A percentile compares a stretch with the other conserved stretches of the same genome.
Conservation (phyloP, 345 rosid species). For the Murraya koenigii region DNA sequence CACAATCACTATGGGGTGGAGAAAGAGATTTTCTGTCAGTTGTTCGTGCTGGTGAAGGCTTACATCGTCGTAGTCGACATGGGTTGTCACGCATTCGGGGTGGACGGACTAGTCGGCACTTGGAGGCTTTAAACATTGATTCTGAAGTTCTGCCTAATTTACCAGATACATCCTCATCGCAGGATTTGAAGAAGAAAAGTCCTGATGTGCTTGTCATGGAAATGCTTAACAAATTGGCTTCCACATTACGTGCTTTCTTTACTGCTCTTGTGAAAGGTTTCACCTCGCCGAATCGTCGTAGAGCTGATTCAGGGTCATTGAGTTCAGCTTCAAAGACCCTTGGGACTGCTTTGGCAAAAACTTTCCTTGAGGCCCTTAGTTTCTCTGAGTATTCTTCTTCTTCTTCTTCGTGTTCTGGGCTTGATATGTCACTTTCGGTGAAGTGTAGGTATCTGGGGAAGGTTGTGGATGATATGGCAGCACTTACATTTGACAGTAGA, state of each 20-base stretch:
- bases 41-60: conserved; percentile 73
- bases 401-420: conserved; percentile 43
- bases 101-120: conserved; percentile 81
- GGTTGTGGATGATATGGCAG: conserved; percentile 80
- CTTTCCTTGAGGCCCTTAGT: conserved; percentile 77
- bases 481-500: conserved; percentile 76
- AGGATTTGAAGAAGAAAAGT: conserved; percentile 70
- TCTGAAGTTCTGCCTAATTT: conserved; percentile 54
- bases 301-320: conserved; percentile 72
- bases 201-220: conserved; percentile 69
- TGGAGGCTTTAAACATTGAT: conserved; percentile 70
- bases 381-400: conserved; percentile 63
- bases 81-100: conserved; percentile 83
- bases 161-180: conserved; percentile 58
- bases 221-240: conserved; percentile 68
- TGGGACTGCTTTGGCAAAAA: conserved; percentile 78
- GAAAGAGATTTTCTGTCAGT: conserved; percentile 80
- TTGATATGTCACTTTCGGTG: conserved; percentile 59
- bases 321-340: conserved; percentile 83
- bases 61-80: conserved; percentile 80
- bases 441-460: conserved; percentile 94
- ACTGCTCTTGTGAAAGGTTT: conserved; percentile 89
- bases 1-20: conserved; percentile 75
- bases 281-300: conserved; percentile 84
- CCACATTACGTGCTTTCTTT: conserved; percentile 69